phyloP scores from a whole-genome alignment of 352 stramenopile genomes.

The Globisporangium apiculatum region DNA sequence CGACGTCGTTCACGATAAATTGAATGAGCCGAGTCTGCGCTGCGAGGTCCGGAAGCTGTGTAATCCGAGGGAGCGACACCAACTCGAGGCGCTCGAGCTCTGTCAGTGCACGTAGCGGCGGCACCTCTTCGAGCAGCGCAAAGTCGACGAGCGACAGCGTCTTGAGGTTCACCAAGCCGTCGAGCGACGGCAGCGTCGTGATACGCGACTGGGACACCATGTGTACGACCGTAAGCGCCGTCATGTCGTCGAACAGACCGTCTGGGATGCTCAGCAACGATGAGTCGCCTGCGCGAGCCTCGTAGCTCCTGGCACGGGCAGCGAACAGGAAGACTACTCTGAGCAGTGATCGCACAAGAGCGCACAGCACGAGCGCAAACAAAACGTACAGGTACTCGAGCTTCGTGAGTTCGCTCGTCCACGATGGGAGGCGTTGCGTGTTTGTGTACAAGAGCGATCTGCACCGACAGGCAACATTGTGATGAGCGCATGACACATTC shows the following conservation, averaged over 20 bases:
- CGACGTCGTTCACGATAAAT: constrained; percentile 13
- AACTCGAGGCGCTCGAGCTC: constrained; percentile 21
- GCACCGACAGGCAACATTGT: neutral
- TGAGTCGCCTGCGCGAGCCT: neutral
- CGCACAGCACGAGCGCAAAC: neutral
- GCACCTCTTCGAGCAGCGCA: constrained; percentile 13
- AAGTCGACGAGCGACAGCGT: constrained; percentile 22
- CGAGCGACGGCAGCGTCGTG: constrained; percentile 18
- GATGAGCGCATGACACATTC: neutral
- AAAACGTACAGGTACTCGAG: constrained; percentile 36
- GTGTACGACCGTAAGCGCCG: constrained; percentile 25
- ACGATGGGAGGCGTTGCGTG: constrained; percentile 14
- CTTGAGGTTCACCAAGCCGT: constrained; percentile 22
- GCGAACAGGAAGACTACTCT: neutral
- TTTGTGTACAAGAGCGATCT: constrained; percentile 31
- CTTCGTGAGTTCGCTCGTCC: constrained; percentile 19
- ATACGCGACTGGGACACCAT: constrained; percentile 20
- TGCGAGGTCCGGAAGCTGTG: constrained; percentile 17
- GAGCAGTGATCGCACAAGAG: neutral
- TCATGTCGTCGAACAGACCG: constrained; percentile 26
- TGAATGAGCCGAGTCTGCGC: constrained; percentile 12
- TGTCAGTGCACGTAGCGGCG: constrained; percentile 14
- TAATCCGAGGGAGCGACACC: constrained; percentile 10
- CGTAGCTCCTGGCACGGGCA: constrained; percentile 16
- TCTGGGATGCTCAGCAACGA: constrained; percentile 20